Percentiles rank a stretch among this genome's conserved stretches.
phyloP scores from a whole-genome alignment of 2,329 filamentous ascomycete genomes.

The Clarireedia monteithiana region DNA sequence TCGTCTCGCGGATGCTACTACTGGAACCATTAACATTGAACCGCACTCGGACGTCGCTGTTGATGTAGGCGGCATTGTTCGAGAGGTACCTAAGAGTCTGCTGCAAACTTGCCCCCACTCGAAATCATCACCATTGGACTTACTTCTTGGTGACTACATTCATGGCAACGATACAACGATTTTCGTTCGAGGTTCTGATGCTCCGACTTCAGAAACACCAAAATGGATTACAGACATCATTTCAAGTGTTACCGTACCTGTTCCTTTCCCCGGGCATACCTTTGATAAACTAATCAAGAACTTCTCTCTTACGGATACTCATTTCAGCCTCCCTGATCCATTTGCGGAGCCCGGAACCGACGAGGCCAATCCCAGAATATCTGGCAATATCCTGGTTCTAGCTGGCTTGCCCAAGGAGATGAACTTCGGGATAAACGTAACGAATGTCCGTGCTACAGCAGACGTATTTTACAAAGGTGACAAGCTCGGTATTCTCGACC shows the following conservation, averaged over 20 bases:
- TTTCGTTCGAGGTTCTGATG: constrained; percentile 72
- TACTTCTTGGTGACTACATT: constrained; percentile 73
- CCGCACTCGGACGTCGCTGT: constrained; percentile 61
- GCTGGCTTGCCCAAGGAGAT: constrained; percentile 77
- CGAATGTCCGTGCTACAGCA: constrained; percentile 65
- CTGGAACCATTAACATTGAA: constrained; percentile 56
- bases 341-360: constrained; percentile 69
- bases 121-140: constrained; percentile 74
- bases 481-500: constrained; percentile 73
- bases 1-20: constrained; percentile 67
- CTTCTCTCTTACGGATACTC: constrained; percentile 77
- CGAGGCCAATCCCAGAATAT: constrained; percentile 68
- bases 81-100: constrained; percentile 65
- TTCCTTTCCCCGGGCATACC: constrained; percentile 74
- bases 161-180: constrained; percentile 71
- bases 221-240: constrained; percentile 77
- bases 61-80: constrained; percentile 64
- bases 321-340: constrained; percentile 78
- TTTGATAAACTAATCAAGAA: constrained; percentile 81
- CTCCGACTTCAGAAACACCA: constrained; percentile 60
- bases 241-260: constrained; percentile 71
- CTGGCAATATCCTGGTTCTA: constrained; percentile 72
- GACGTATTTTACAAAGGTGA: constrained; percentile 72
- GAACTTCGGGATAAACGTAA: constrained; percentile 76
- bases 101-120: constrained; percentile 68